Conservation (phyloP, 1,284 basidiomycete species). For the Sutorius eximius region DNA sequence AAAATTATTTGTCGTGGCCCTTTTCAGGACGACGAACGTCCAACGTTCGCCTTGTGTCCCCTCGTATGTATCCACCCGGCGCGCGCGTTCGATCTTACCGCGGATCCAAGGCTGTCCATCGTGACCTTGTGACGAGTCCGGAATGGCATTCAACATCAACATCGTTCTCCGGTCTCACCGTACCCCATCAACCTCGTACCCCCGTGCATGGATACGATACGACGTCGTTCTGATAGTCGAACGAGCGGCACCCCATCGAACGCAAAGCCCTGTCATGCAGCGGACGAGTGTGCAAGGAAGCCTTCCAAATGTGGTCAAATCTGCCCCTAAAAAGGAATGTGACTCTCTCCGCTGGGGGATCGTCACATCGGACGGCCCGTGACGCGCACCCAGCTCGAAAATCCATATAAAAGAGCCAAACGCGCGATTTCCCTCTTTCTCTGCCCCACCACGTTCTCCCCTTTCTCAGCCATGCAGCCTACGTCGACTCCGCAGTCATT, state of each 20-base stretch:
- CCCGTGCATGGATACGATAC: too few relatives aligned
- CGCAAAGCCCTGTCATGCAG: constrained; percentile 27
- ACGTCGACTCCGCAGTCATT: constrained; percentile 28
- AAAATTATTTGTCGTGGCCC: constrained; percentile 1
- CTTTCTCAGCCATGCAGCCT: constrained; percentile 27
- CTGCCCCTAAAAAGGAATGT: constrained; percentile 35
- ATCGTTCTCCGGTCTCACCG: too few relatives aligned
- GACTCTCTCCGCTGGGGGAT: constrained; percentile 31
- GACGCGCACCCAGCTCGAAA: constrained; percentile 18
- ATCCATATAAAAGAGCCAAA: constrained; percentile 34
- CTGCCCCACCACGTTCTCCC: constrained; percentile 27
- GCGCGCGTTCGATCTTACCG: constrained; percentile 14
- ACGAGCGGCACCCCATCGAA: constrained; percentile 18
- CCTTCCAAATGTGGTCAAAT: constrained; percentile 31
- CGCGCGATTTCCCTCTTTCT: constrained; percentile 30
- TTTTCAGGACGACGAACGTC: constrained; percentile 1
- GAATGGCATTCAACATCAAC: constrained; percentile 21
- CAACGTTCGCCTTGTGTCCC: too few relatives aligned
- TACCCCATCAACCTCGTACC: too few relatives aligned
- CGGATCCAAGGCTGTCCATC: constrained; percentile 24
- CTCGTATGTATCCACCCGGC: neutral
- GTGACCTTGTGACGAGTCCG: constrained; percentile 27
- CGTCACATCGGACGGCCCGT: constrained; percentile 32
- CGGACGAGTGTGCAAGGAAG: constrained; percentile 31
- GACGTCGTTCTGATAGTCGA: constrained; percentile 26